phyloP scores from a whole-genome alignment of 2,329 filamentous ascomycete genomes.

The Alternaria hordeiaustralica region DNA sequence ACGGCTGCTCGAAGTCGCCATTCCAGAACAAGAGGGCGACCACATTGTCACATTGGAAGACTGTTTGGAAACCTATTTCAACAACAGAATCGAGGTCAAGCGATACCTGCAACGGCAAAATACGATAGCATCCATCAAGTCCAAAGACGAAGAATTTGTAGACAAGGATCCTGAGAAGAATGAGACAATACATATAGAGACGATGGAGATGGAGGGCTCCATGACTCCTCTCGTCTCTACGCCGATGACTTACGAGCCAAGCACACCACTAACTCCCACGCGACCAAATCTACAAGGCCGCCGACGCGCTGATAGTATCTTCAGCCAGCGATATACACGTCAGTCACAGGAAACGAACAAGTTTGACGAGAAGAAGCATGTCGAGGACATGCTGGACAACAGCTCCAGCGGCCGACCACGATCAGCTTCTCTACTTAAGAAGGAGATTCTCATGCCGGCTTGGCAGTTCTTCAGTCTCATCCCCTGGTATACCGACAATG shows the following conservation, averaged over 20 bases:
- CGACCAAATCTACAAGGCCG: conserved; percentile 42
- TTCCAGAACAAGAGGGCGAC: conserved; percentile 74
- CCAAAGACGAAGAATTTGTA: conserved; percentile 31
- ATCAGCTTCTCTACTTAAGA: conserved; percentile 58
- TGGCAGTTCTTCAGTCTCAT: conserved; percentile 98
- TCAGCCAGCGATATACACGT: conserved; percentile 52
- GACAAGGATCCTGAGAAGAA: conserved; percentile 45
- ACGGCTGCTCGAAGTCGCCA: conserved; percentile 84
- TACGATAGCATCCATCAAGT: conserved; percentile 60
- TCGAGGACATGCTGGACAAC: conserved; percentile 48
- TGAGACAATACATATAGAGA: conserved; percentile 53
- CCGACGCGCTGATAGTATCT: conserved; percentile 57
- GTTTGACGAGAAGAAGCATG: conserved; percentile 57
- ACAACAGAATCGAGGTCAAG: conserved; percentile 87
- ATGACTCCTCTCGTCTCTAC: conserved; percentile 46
- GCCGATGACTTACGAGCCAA: conserved; percentile 36
- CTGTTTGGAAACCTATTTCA: conserved; percentile 93
- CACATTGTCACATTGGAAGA: conserved; percentile 82
- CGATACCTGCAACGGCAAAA: conserved; percentile 71
- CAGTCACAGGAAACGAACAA: conserved; percentile 57
- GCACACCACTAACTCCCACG: conserved; percentile 32
- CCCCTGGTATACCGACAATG: conserved; percentile 83
- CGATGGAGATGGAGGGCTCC: conserved; percentile 47
- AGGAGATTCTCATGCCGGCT: conserved; percentile 92
- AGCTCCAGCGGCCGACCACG: conserved; percentile 43